A percentile compares a stretch with the other conserved stretches of the same genome.
phyloP scores from a whole-genome alignment of 2,329 filamentous ascomycete species.

The Claviceps paspali region DNA sequence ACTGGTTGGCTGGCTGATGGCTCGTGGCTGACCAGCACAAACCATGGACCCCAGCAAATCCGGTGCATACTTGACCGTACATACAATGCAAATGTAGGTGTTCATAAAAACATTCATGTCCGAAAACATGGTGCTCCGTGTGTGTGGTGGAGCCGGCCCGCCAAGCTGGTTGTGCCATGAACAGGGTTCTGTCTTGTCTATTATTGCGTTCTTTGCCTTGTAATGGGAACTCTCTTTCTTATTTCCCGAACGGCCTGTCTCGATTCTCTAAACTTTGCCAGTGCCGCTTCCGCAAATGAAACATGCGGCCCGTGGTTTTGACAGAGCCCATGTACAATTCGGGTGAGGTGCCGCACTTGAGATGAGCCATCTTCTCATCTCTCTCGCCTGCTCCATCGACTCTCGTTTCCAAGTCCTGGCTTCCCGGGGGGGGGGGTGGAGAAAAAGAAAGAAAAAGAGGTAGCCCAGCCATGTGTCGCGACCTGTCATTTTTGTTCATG shows the following conservation, averaged over 20 bases:
- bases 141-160: background rate
- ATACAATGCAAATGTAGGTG: background rate
- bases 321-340: background rate
- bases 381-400: background rate
- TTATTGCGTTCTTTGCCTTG: background rate
- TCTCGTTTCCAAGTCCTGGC: background rate
- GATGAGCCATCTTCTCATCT: background rate
- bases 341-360: too few species aligned
- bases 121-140: background rate
- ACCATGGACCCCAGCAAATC: background rate
- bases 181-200: background rate
- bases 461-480: background rate
- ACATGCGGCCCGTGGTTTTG: background rate
- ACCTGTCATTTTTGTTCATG: slow-evolving; percentile 1
- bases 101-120: too few species aligned
- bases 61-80: background rate
- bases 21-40: slow-evolving; percentile 1
- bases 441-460: too few species aligned
- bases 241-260: slow-evolving; percentile 3
- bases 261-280: background rate
- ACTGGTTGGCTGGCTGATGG: background rate
- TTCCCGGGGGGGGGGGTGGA: too few species aligned
- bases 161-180: background rate
- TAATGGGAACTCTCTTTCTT: background rate
- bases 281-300: background rate